Percentiles rank a stretch among this genome's conserved stretches.
These are phyloP conservation scores for Sordaria brevicollis DNA, from an alignment of 495 filamentous ascomycete genomes.

Conservation along the genomic window DNA sequence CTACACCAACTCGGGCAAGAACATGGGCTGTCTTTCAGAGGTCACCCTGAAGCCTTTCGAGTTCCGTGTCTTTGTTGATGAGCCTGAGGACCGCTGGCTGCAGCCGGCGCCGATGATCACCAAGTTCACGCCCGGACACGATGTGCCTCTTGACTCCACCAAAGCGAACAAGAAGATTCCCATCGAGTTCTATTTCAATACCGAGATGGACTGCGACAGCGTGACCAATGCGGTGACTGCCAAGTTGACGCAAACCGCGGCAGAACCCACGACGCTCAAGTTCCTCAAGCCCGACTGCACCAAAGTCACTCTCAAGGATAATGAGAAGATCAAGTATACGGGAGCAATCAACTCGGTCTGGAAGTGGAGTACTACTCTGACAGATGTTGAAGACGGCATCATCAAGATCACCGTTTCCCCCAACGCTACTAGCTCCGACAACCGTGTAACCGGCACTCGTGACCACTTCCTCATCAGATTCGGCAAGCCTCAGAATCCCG, in stretches of 20 bases:
- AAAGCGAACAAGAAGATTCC: conserved; percentile 13
- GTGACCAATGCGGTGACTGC: conserved; percentile 38
- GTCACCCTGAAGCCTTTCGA: conserved; percentile 48
- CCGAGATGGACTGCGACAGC: conserved; percentile 50
- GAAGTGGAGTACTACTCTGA: conserved; percentile 44
- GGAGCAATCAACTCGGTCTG: conserved; percentile 47
- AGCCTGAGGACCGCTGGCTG: conserved; percentile 36
- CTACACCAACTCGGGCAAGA: conserved; percentile 13
- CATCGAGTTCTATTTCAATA: conserved; percentile 51
- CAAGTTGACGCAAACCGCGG: neutral
- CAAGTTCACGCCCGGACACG: conserved; percentile 54
- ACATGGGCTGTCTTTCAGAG: conserved; percentile 47
- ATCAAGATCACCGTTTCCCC: conserved; percentile 53
- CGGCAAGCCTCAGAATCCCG: conserved; percentile 38
- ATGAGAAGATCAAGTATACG: conserved; percentile 3
- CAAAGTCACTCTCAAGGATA: conserved; percentile 4
- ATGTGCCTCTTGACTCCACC: conserved; percentile 45
- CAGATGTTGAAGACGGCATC: conserved; percentile 54
- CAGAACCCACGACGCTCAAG: conserved; percentile 21
- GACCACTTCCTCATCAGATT: conserved; percentile 45
- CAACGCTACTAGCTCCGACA: conserved; percentile 28
- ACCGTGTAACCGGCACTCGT: conserved; percentile 35
- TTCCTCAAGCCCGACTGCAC: conserved; percentile 42
- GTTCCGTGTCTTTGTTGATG: conserved; percentile 50
- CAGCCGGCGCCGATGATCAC: conserved; percentile 56